A percentile compares a stretch with the other conserved stretches of the same genome.
These are phyloP conservation scores for Geosmithia putterillii DNA, from an alignment of 2,329 filamentous ascomycete species.

Conservation along the genomic window DNA sequence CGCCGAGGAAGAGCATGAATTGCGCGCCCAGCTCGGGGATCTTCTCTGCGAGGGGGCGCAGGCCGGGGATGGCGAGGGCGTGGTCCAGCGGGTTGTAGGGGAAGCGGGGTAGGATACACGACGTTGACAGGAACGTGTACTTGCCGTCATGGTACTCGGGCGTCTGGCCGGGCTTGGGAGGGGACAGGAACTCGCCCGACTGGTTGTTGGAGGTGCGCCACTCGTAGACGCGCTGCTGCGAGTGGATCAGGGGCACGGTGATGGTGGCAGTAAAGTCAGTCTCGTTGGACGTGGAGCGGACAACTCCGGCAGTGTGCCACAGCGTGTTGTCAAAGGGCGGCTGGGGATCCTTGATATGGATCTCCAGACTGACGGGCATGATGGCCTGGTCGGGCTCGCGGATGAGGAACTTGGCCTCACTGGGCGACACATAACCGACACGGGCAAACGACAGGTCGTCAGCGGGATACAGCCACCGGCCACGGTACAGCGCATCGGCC, in stretches of 20 bases:
- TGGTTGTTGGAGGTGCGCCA: conserved; percentile 83
- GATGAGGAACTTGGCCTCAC: conserved; percentile 68
- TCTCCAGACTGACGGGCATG: conserved; percentile 64
- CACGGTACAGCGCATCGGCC: conserved; percentile 67
- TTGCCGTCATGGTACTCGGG: conserved; percentile 49
- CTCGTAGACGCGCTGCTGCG: conserved; percentile 63
- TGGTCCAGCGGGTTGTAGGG: conserved; percentile 82
- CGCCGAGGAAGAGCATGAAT: conserved; percentile 72
- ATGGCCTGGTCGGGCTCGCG: conserved; percentile 68
- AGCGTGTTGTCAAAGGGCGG: conserved; percentile 39
- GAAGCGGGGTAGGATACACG: conserved; percentile 83
- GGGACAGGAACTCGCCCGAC: conserved; percentile 67
- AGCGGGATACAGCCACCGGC: conserved; percentile 55
- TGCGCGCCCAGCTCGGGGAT: conserved; percentile 62
- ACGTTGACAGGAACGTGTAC: conserved; percentile 86
- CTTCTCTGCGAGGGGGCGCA: conserved; percentile 62
- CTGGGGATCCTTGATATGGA: conserved; percentile 39
- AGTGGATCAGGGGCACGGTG: conserved; percentile 48
- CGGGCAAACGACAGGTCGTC: conserved; percentile 75
- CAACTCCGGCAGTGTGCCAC: conserved; percentile 56
- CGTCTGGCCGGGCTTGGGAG: conserved; percentile 56
- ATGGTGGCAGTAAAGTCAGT: conserved; percentile 76
- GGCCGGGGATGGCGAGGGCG: conserved; percentile 68
- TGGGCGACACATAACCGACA: conserved; percentile 74
- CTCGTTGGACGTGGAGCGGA: conserved; percentile 55